A percentile compares a stretch with the other conserved stretches of the same genome.
These are phyloP conservation scores for Suhomyces sp. DNA, from an alignment of 805 yeast genomes.

Conservation along the genomic window DNA sequence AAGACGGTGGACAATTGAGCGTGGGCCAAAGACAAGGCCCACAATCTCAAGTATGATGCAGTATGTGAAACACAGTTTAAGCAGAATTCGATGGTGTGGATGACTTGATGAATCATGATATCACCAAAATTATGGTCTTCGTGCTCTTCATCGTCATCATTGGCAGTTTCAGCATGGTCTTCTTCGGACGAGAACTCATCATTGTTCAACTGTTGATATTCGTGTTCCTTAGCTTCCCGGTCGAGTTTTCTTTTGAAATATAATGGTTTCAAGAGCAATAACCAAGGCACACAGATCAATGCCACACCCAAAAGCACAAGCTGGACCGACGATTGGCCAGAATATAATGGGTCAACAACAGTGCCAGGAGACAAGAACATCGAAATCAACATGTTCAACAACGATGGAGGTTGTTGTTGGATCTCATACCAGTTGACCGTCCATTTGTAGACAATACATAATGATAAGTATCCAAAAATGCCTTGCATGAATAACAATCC, in stretches of 20 bases:
- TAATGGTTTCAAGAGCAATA: conserved; percentile 64
- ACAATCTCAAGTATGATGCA: conserved; percentile 71
- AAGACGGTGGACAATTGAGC: conserved; percentile 73
- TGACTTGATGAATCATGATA: conserved; percentile 73
- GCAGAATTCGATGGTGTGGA: conserved; percentile 78
- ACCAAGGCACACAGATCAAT: conserved; percentile 71
- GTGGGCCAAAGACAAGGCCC: conserved; percentile 80
- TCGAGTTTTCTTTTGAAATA: conserved; percentile 35
- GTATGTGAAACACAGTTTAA: conserved; percentile 78
- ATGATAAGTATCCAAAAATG: conserved; percentile 66
- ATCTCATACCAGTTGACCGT: conserved; percentile 63
- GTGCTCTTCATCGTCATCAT: conserved; percentile 37
- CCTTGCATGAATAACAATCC: conserved; percentile 74
- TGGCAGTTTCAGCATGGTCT: conserved; percentile 18
- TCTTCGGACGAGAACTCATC: conserved; percentile 14
- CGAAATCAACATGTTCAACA: conserved; percentile 69
- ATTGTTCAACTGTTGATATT: conserved; percentile 19
- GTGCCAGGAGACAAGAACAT: conserved; percentile 75
- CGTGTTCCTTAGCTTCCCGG: conserved; percentile 26
- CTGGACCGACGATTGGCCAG: conserved; percentile 64
- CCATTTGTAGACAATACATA: conserved; percentile 75
- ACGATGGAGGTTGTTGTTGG: conserved; percentile 65
- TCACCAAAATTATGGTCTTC: conserved; percentile 53
- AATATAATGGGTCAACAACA: conserved; percentile 61
- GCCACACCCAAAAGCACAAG: conserved; percentile 57